phyloP scores from a whole-genome alignment of 768 basidiomycete species.

The Albatrellus ellisii region DNA sequence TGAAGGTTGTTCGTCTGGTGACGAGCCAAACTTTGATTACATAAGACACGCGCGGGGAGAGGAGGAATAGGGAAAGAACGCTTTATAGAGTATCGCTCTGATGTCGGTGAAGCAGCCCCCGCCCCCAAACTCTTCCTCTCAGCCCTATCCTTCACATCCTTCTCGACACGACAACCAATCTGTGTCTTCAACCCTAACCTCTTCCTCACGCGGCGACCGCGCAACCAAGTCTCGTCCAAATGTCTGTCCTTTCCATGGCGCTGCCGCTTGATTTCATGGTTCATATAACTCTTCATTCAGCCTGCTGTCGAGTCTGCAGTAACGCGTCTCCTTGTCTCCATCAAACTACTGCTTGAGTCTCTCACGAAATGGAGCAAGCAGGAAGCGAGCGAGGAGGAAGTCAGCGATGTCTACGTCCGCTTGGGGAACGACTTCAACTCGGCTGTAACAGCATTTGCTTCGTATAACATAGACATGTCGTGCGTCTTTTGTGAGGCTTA shows the following conservation, averaged over 20 bases:
- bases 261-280: not conserved
- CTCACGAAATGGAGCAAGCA: conserved; percentile 75
- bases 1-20: too few species aligned
- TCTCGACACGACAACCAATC: not conserved
- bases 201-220: not conserved
- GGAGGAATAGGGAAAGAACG: too few species aligned
- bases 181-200: not conserved
- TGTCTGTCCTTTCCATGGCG: not conserved
- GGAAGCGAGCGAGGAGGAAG: conserved; percentile 59
- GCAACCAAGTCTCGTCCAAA: not conserved
- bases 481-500: conserved; percentile 21
- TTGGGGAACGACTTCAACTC: conserved; percentile 96
- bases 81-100: too few species aligned
- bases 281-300: conserved; percentile 19
- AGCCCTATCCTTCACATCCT: not conserved
- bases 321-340: conserved; percentile 84
- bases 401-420: conserved; percentile 95
- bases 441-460: conserved; percentile 78
- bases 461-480: conserved; percentile 84
- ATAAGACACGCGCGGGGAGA: too few species aligned
- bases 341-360: conserved; percentile 87
- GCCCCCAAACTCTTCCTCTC: not conserved
- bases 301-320: conserved; percentile 85
- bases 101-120: conserved; percentile 2
- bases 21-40: too few species aligned